A percentile compares a stretch with the other conserved stretches of the same genome.
phyloP scores from a whole-genome alignment of 495 filamentous ascomycete genomes.

The Talaromyces thailandensis region DNA sequence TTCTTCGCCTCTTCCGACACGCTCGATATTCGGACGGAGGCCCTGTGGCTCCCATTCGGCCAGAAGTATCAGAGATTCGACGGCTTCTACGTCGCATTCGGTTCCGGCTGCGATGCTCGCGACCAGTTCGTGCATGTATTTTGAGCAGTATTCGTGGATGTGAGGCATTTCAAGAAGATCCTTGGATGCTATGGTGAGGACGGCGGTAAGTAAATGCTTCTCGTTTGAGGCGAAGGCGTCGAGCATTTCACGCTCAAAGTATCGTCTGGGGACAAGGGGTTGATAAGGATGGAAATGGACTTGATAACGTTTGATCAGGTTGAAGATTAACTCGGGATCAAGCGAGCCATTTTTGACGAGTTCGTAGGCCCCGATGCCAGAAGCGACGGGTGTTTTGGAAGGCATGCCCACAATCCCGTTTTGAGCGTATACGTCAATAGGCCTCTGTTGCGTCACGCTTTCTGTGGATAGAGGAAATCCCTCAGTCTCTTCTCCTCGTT shows the following conservation, averaged over 20 bases:
- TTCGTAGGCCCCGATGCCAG: slow-evolving; percentile 36
- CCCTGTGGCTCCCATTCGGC: slow-evolving; percentile 60
- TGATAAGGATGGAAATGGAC: slow-evolving; percentile 55
- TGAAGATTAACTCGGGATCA: slow-evolving; percentile 36
- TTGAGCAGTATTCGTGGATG: slow-evolving; percentile 51
- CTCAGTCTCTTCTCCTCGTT: slow-evolving; percentile 15
- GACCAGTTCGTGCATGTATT: slow-evolving; percentile 54
- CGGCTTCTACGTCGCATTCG: slow-evolving; percentile 52
- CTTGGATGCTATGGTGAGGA: slow-evolving; percentile 54
- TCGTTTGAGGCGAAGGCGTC: slow-evolving; percentile 43
- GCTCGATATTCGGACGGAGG: slow-evolving; percentile 37
- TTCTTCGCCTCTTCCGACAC: slow-evolving; percentile 55
- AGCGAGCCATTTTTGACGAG: slow-evolving; percentile 42
- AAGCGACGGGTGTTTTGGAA: slow-evolving; percentile 9
- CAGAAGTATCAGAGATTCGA: slow-evolving; percentile 53
- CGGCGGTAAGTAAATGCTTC: slow-evolving; percentile 51
- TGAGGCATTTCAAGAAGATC: slow-evolving; percentile 47
- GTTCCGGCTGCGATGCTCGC: slow-evolving; percentile 51
- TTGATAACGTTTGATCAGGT: slow-evolving; percentile 43
- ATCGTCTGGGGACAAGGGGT: slow-evolving; percentile 46
- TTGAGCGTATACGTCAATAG: slow-evolving; percentile 10
- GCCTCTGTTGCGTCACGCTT: background rate
- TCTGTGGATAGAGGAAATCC: background rate
- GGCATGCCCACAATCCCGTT: slow-evolving; percentile 22
- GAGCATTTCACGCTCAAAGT: slow-evolving; percentile 40